Conservation (phyloP, 495 filamentous ascomycete species). For the Opeltia flavorubescens region DNA sequence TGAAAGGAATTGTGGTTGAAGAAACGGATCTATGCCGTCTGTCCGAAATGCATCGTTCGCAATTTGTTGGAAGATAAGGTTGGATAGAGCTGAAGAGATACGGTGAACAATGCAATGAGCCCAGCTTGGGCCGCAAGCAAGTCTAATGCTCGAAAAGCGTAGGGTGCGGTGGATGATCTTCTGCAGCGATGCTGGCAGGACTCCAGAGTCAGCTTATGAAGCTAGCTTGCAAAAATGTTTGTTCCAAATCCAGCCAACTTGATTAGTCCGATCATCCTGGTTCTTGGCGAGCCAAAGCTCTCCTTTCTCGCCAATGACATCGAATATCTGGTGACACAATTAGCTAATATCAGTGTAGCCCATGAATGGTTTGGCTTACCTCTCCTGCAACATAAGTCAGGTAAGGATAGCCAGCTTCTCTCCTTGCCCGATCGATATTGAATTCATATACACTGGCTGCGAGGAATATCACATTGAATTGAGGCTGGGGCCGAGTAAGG, state of each 20-base stretch:
- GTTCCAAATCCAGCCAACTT: slow-evolving; percentile 97
- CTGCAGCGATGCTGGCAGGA: too few relatives aligned
- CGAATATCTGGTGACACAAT: slow-evolving; percentile 43
- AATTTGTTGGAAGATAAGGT: too few relatives aligned
- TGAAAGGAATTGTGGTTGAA: too few relatives aligned
- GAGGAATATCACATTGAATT: slow-evolving; percentile 57
- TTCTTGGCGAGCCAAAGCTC: slow-evolving; percentile 97
- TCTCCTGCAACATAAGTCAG: slow-evolving; percentile 88
- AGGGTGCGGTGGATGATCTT: too few relatives aligned
- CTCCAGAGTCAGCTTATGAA: slow-evolving; percentile 4
- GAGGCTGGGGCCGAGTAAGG: slow-evolving; percentile 17
- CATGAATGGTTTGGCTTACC: slow-evolving; percentile 26
- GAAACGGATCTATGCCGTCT: too few relatives aligned
- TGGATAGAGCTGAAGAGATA: too few relatives aligned
- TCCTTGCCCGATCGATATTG: slow-evolving; percentile 80
- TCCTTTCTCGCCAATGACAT: slow-evolving; percentile 87
- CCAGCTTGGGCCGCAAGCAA: too few relatives aligned
- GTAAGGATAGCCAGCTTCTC: slow-evolving; percentile 91
- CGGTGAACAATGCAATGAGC: too few relatives aligned
- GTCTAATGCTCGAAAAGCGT: too few relatives aligned
- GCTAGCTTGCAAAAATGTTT: slow-evolving; percentile 85
- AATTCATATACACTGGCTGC: slow-evolving; percentile 93
- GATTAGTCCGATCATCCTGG: slow-evolving; percentile 66
- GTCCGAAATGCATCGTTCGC: too few relatives aligned
- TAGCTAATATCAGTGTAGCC: not conserved